Evolutionary conservation across 1,139 yeast species (phyloP), one percentile per base, ranked within the genome.

Genomic region (Candida frijolesensis): DNA sequence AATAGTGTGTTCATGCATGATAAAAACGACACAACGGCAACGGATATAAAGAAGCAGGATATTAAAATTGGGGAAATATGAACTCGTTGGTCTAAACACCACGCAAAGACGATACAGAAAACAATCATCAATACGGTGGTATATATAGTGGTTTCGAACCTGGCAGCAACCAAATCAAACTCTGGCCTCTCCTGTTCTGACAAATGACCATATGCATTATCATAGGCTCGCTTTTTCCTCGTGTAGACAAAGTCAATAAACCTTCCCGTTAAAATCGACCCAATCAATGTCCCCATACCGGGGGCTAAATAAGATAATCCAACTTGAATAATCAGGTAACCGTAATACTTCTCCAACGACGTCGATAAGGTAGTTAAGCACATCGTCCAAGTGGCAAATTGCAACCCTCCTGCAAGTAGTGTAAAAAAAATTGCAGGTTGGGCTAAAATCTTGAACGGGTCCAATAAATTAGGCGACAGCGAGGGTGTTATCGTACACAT

Each of bases 321-420:
- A 42, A 87, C 76, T 35, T 80, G 72, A 16, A 81, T 68, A 1
- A 83, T 79, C 2, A 74, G 56, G 53, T 80, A 80, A 4, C 73
- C 70, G 56, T 87, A 87, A n/a, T 43, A 22, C 8, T 67, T 55
- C 9, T 80, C 65, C 27, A 88, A 65, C 5, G 78, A 66, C 0
- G 87, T 78, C 0, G 92, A 79, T 50, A 86, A 65, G 0, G 89
- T 78, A 0, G 95, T 86, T 51, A 85, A 74, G 35, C 82, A 74
- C 68, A 85, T 77, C n/a, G 85, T 81, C 91, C 92, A 88, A 3
- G 80, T 68, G 0, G 90, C 75, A 62, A 83, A 87, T 53, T 82
- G 81, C 8, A 88, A 55, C 0, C 89, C 83, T 2, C 82, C 79
- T 0, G 89, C 87, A 2, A 83, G 48, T 39, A 70, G 56, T 0